These are phyloP conservation scores for Suillus spraguei DNA, from an alignment of 768 basidiomycete species.

Conservation along the genomic window DNA sequence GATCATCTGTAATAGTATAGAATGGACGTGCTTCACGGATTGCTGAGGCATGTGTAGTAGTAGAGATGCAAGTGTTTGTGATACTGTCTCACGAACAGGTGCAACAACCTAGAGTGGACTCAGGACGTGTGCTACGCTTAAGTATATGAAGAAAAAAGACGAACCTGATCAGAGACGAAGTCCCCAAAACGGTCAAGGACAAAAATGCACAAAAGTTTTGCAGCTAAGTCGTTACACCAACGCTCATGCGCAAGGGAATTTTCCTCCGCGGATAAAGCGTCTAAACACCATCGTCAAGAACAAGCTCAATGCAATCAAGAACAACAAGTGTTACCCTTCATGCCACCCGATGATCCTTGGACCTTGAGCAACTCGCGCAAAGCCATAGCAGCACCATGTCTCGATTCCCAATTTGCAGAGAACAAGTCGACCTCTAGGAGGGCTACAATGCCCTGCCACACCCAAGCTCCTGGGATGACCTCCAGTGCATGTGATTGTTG, in stretches of 20 bases:
- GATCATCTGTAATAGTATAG: constrained; percentile 90
- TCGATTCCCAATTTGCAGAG: constrained; percentile 87
- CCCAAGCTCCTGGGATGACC: constrained; percentile 74
- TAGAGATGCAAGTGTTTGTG: constrained; percentile 89
- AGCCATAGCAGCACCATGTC: constrained; percentile 93
- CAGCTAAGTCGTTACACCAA: constrained; percentile 89
- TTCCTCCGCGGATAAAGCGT: constrained; percentile 50
- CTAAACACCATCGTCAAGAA: constrained; percentile 37
- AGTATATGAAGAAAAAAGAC: constrained; percentile 14
- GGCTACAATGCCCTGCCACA: constrained; percentile 83
- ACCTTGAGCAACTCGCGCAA: constrained; percentile 84
- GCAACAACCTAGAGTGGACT: constrained; percentile 70
- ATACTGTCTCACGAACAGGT: constrained; percentile 94
- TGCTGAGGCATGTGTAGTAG: constrained; percentile 86
- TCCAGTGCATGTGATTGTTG: constrained; percentile 79
- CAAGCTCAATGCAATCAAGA: not conserved
- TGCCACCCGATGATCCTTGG: constrained; percentile 83
- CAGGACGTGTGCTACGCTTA: constrained; percentile 1
- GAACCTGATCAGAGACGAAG: constrained; percentile 89
- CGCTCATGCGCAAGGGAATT: constrained; percentile 73
- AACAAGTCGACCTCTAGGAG: constrained; percentile 83
- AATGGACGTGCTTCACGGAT: constrained; percentile 79
- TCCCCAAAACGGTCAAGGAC: constrained; percentile 98
- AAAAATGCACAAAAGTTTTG: constrained; percentile 85
- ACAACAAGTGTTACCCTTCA: constrained; percentile 56